phyloP scores from a whole-genome alignment of 2,329 filamentous ascomycete genomes.

The Claviceps sorghi region DNA sequence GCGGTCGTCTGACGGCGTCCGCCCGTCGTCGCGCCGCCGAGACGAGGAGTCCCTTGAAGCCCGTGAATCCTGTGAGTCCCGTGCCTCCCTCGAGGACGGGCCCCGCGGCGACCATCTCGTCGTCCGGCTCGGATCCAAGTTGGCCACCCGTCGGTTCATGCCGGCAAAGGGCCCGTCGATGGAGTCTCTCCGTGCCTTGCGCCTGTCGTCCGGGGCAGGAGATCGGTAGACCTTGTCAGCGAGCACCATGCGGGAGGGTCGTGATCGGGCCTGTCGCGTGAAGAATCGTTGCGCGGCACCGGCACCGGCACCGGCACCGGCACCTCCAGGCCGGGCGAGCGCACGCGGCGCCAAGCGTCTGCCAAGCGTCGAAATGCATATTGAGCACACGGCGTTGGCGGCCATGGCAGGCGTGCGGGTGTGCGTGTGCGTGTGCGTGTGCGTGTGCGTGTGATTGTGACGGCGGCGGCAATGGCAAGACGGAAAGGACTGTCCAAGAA shows the following conservation, averaged over 20 bases:
- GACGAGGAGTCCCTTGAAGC: conserved; percentile 10
- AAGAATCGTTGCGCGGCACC: conserved; percentile 22
- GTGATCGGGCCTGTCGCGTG: conserved; percentile 20
- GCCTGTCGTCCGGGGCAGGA: conserved; percentile 20
- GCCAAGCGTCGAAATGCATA: conserved; percentile 8
- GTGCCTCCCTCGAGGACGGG: conserved; percentile 8
- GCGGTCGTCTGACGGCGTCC: conserved; percentile 21
- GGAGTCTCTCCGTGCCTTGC: conserved; percentile 22
- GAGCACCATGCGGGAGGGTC: conserved; percentile 43
- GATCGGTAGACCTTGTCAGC: conserved; percentile 36
- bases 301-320: too few relatives aligned
- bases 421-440: too few relatives aligned
- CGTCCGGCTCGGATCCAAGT: conserved; percentile 16
- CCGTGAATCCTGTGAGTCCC: too few relatives aligned
- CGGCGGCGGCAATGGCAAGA: not conserved
- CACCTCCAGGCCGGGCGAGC: conserved; percentile 19
- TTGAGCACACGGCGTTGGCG: conserved; percentile 8
- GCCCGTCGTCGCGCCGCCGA: conserved; percentile 22
- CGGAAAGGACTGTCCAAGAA: not conserved
- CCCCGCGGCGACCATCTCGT: conserved; percentile 7
- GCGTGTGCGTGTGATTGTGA: conserved; percentile 6
- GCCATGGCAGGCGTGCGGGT: too few relatives aligned
- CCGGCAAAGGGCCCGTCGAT: conserved; percentile 36
- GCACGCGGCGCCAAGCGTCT: conserved; percentile 6
- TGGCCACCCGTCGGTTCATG: conserved; percentile 41